Evolutionary conservation across 176 grass and related monocot genomes (phyloP), one percentile per base, ranked within the genome.

Genomic region (Bolboschoenus planiculmis): DNA sequence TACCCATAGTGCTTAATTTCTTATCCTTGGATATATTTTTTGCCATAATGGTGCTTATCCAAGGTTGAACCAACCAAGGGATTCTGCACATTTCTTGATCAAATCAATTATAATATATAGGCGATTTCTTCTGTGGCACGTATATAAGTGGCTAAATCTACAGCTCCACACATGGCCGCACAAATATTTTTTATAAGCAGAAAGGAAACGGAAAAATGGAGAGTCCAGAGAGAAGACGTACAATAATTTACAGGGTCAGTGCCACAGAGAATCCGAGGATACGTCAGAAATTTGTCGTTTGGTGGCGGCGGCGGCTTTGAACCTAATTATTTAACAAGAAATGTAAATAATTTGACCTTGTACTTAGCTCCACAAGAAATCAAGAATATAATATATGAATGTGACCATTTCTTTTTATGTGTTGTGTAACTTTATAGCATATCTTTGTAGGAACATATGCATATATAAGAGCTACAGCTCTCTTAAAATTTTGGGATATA

Each of bases 1-100:
- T 61, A 60, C 20, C 8, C 53, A 39, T 82, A 82, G 79, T 82
- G 59, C 79, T 82, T 63, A 82, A 61, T 26, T 53, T 13, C 31
- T 36, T 81, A 30, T 20, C 54, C 53, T 57, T 40, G 54, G 26
- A 27, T 18, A 30, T 30, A 26, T 61, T 61, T 27, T 61, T 61
- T 61, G 24, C 58, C 58, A 61, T 5, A 61, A 4, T 80, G 39
- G 78, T 80, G 55, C 78, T 59, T 58, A 80, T 80, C 78, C 8
- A 58, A 53, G 16, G 79, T 62, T 62, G 21, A 82, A 62, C 18
- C n/a, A 82, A 75, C 71, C 23, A n/a, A 46, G 70, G 23, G 48
- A 74, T 8, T 44, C 40, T 23, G 23, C 23, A 47, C 42, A 14
- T 11, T 10, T 47, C 24, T 2, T 48, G 10, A 48, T 48, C 35